A percentile compares a stretch with the other conserved stretches of the same genome.
These are phyloP conservation scores for Fusarium heterosporum DNA, from an alignment of 2,329 filamentous ascomycete species.

Conservation along the genomic window DNA sequence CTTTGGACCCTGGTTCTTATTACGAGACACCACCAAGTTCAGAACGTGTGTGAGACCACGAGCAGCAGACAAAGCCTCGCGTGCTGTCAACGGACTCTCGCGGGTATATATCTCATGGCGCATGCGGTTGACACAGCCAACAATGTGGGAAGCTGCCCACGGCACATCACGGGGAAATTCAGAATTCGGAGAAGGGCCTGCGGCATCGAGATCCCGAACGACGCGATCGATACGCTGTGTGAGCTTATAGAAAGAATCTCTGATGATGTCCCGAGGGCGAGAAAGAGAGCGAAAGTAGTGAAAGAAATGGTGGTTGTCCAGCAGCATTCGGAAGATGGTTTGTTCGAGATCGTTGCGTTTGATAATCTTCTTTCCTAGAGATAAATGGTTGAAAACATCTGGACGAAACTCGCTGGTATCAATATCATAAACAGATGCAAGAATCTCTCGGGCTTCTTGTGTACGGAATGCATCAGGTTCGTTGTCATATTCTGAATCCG, in stretches of 20 bases:
- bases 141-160: slow-evolving; percentile 64
- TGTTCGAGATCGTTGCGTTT: slow-evolving; percentile 61
- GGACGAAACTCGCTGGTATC: slow-evolving; percentile 58
- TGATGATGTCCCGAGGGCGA: slow-evolving; percentile 57
- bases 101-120: slow-evolving; percentile 55
- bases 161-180: slow-evolving; percentile 55
- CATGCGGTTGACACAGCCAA: slow-evolving; percentile 58
- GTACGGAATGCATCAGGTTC: slow-evolving; percentile 54
- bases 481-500: slow-evolving; percentile 48
- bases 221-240: slow-evolving; percentile 61
- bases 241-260: slow-evolving; percentile 62
- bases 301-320: slow-evolving; percentile 67
- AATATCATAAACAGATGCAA: slow-evolving; percentile 58
- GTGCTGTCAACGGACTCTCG: slow-evolving; percentile 51
- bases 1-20: slow-evolving; percentile 52
- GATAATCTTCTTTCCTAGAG: slow-evolving; percentile 51
- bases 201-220: slow-evolving; percentile 57
- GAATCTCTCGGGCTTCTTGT: slow-evolving; percentile 63
- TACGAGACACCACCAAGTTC: slow-evolving; percentile 56
- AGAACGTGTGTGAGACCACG: slow-evolving; percentile 63
- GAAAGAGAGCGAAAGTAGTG: slow-evolving; percentile 62
- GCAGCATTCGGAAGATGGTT: slow-evolving; percentile 65
- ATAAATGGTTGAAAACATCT: slow-evolving; percentile 57
- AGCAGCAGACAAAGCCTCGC: slow-evolving; percentile 60
- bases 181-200: slow-evolving; percentile 2